These are phyloP conservation scores for Amylocarpus encephaloides DNA, from an alignment of 2,329 filamentous ascomycete species.

Conservation along the genomic window DNA sequence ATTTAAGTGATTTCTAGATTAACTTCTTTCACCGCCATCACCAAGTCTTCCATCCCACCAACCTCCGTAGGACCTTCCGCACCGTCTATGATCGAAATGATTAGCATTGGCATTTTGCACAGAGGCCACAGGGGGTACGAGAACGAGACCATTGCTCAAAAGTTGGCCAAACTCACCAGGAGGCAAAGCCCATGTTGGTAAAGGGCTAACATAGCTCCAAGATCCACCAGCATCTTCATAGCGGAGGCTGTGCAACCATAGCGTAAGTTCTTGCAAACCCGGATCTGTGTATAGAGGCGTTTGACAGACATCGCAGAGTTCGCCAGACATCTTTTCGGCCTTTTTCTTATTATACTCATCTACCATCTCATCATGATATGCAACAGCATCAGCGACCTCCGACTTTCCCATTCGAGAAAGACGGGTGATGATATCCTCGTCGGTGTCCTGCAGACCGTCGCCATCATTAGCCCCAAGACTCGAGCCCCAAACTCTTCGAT, in stretches of 20 bases:
- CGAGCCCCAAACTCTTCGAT: constrained; percentile 82
- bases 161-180: constrained; percentile 37
- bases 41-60: constrained; percentile 52
- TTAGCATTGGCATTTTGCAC: neutral
- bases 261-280: constrained; percentile 78
- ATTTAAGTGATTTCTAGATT: constrained; percentile 29
- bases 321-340: constrained; percentile 87
- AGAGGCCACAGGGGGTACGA: neutral
- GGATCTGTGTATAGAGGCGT: constrained; percentile 93
- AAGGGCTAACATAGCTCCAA: constrained; percentile 81
- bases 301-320: constrained; percentile 72
- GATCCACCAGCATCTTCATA: constrained; percentile 78
- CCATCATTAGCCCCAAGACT: constrained; percentile 63
- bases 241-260: constrained; percentile 87
- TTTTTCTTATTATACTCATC: constrained; percentile 83
- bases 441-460: constrained; percentile 63
- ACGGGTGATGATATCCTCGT: constrained; percentile 83
- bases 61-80: constrained; percentile 60
- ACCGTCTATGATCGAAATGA: constrained; percentile 17
- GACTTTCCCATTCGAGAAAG: constrained; percentile 89
- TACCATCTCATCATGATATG: constrained; percentile 92
- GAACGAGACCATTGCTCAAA: neutral
- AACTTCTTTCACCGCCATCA: constrained; percentile 40
- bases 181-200: constrained; percentile 83
- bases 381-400: constrained; percentile 82